A percentile compares a stretch with the other conserved stretches of the same genome.
These are phyloP conservation scores for Dictyostelium capitatum DNA, from an alignment of 78 protist genomes.

Conservation along the genomic window DNA sequence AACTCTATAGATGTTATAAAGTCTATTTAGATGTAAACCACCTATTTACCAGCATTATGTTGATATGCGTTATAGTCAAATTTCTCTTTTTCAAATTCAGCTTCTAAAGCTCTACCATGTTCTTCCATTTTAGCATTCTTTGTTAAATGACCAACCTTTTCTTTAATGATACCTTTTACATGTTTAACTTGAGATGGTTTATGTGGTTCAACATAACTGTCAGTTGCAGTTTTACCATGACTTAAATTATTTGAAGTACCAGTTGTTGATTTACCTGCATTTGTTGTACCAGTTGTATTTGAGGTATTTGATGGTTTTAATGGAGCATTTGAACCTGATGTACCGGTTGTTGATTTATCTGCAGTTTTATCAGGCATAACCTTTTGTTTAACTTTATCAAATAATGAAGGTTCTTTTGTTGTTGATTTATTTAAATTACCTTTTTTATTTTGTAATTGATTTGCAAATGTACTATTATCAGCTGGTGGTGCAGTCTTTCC, in stretches of 20 bases:
- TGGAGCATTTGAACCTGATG: not conserved
- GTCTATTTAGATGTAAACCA: not conserved
- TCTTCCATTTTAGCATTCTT: constrained; percentile 63
- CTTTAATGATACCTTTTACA: constrained; percentile 62
- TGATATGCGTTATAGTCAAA: constrained; percentile 42
- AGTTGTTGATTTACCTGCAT: not conserved
- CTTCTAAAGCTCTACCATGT: constrained; percentile 40
- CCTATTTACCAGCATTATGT: constrained; percentile 34
- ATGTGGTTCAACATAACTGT: constrained; percentile 53
- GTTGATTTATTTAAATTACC: not conserved
- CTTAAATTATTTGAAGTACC: not conserved
- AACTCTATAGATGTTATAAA: too few relatives aligned
- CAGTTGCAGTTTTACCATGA: not conserved
- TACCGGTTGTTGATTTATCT: not conserved
- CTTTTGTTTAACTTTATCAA: not conserved
- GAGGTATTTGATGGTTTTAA: not conserved
- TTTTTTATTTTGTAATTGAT: not conserved
- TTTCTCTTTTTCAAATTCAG: constrained; percentile 40
- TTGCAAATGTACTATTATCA: not conserved
- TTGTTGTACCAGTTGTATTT: not conserved
- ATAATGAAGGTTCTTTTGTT: not conserved
- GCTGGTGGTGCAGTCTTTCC: not conserved
- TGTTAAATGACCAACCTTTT: constrained; percentile 62
- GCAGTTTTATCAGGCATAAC: not conserved
- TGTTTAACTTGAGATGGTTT: constrained; percentile 67